A percentile compares a stretch with the other conserved stretches of the same genome.
phyloP scores from a whole-genome alignment of 495 filamentous ascomycete genomes.

The Pseudoneurospora amorphoporcata region DNA sequence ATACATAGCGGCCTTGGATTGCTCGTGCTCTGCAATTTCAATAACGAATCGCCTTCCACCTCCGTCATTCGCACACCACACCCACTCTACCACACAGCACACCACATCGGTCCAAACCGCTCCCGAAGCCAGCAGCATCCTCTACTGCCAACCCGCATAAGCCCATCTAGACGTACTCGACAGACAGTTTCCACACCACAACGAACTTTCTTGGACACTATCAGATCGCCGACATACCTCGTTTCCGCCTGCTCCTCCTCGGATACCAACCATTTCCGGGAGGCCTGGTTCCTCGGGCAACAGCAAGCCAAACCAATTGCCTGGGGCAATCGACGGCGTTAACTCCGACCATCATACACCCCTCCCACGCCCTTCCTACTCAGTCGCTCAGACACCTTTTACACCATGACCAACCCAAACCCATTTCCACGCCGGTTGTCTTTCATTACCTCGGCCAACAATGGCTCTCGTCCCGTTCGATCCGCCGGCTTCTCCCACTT shows the following conservation, averaged over 20 bases:
- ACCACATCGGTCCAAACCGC: neutral
- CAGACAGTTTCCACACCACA: neutral
- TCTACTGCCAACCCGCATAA: neutral
- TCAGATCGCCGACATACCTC: neutral
- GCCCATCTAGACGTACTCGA: neutral
- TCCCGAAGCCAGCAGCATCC: neutral
- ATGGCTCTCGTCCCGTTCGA: conserved; percentile 34
- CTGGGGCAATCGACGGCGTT: neutral
- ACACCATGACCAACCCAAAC: neutral
- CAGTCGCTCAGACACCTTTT: neutral
- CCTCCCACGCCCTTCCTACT: neutral
- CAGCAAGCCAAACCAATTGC: neutral
- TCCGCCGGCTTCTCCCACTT: conserved; percentile 52
- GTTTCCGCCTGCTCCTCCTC: neutral
- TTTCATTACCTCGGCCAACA: conserved; percentile 49
- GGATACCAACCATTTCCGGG: neutral
- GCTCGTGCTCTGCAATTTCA: neutral
- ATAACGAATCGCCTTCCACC: neutral
- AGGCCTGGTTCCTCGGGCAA: neutral
- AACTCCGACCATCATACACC: neutral
- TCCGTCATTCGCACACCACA: neutral
- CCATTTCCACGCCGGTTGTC: conserved; percentile 39
- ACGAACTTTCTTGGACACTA: neutral
- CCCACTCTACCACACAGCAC: neutral
- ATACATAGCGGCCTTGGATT: neutral